Evolutionary conservation across 2,329 filamentous ascomycete genomes (phyloP).

Genomic region (Lachnellula hyalina): DNA sequence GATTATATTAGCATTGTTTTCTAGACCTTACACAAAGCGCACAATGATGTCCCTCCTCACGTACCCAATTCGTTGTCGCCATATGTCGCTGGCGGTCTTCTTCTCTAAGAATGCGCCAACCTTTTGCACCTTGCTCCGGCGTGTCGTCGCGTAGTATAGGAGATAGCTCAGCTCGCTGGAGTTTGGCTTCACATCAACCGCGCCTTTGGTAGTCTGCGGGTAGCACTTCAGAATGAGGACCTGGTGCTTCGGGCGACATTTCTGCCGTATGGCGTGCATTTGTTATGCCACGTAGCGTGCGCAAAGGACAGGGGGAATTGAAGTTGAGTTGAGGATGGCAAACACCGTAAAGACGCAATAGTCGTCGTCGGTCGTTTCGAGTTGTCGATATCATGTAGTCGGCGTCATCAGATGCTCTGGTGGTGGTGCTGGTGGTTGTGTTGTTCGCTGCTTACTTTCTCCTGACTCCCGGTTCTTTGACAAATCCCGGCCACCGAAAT

Average conservation of each 20-base stretch:
- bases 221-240: conserved; percentile 95
- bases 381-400: not conserved
- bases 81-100: conserved; percentile 87
- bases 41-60: conserved; percentile 28
- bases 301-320: not conserved
- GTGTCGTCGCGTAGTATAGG: conserved; percentile 92
- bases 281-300: conserved; percentile 13
- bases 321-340: not conserved
- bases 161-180: conserved; percentile 95
- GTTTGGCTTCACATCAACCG: conserved; percentile 90
- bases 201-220: conserved; percentile 83
- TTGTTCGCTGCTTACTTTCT: not conserved
- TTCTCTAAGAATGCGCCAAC: conserved; percentile 93
- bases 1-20: conserved; percentile 13
- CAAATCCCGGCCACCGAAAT: not conserved
- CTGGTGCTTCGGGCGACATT: conserved; percentile 90
- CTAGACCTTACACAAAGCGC: not conserved
- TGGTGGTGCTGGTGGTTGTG: not conserved
- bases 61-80: conserved; percentile 80
- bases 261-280: conserved; percentile 63
- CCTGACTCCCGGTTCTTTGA: not conserved
- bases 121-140: conserved; percentile 92
- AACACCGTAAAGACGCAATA: not conserved
- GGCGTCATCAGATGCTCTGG: not conserved
- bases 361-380: not conserved